Evolutionary conservation across 1,284 basidiomycete genomes (phyloP), one percentile per base, ranked within the genome.

Genomic region (Moniliophthora roreri): DNA sequence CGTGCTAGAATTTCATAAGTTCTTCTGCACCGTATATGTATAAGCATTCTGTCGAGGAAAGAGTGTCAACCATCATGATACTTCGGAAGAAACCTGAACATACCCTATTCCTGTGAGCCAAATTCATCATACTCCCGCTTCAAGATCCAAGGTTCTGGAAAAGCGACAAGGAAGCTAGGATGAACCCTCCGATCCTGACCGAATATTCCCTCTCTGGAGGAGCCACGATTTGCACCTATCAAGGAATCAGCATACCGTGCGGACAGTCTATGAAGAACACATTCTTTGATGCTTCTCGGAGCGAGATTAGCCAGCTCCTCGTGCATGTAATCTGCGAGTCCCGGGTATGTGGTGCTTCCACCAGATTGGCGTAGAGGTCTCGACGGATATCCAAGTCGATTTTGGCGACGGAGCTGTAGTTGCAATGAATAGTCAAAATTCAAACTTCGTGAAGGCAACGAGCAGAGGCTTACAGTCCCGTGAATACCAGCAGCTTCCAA

Each of bases 341-440:
- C 95, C 60, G 93, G 90, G 88, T 94, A 96, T 94, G 97, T 96
- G 66, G 94, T 97, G 59, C 92, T 95, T 74, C 95, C 94, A 70
- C 95, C 95, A 51, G 93, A 96, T 95, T 95, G 59, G 90, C 90
- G 76, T 95, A 96, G 52, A 97, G 81, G 65, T 95, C 92, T 67
- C 91, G 90, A 75, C 90, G 85, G 58, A 91, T 86, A 73, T 91
- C 87, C 51, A 89, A 76, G 69, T 91, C 88, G 63, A 87, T 89
- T 73, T 87, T 89, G 76, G 81, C 81, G 75, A 90, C 89, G 13
- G 88, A 89, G 83, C 95, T 96, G 41, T 55, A 51, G 26, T 50
- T 55, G 34, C 9, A n/a, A 15, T 13, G 26, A 34, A 10, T 9
- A 2, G n/a, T n/a, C n/a, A 21, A 39, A 26, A 23, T 44, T 13